Conservation (phyloP, 169 alveolate species). For the Nephromyces sp. region DNA sequence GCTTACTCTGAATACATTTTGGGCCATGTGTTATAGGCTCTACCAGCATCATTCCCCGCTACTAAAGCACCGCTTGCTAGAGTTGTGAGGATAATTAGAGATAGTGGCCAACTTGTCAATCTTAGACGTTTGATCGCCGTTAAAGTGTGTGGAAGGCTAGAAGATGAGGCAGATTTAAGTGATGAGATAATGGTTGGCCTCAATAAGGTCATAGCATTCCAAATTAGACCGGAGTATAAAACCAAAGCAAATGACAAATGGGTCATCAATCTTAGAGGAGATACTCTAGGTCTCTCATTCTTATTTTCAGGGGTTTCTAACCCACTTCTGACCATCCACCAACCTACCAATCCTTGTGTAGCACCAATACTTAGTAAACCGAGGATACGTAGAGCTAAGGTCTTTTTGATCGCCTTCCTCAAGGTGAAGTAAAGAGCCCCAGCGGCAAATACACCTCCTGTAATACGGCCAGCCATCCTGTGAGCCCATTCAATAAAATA, state of each 20-base stretch:
- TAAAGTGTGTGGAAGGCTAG: background rate
- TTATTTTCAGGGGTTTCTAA: no score
- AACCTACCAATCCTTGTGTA: conserved; percentile 30
- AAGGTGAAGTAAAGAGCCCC: conserved; percentile 59
- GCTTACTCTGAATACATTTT: conserved; percentile 29
- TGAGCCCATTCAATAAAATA: conserved; percentile 80
- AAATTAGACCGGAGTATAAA: conserved; percentile 17
- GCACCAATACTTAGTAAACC: conserved; percentile 29
- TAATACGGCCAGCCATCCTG: conserved; percentile 67
- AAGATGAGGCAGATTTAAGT: no score
- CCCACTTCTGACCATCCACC: conserved; percentile 44
- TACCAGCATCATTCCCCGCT: conserved; percentile 43
- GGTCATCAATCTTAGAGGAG: conserved; percentile 30
- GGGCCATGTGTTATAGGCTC: conserved; percentile 38
- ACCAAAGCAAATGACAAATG: conserved; percentile 24
- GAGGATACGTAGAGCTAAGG: conserved; percentile 34
- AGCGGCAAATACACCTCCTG: conserved; percentile 59
- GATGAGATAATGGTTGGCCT: no score
- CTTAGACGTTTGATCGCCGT: conserved; percentile 2
- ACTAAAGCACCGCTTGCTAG: conserved; percentile 36
- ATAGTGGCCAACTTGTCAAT: background rate
- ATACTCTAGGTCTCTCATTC: conserved; percentile 7
- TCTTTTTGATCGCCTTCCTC: conserved; percentile 49
- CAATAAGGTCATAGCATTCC: conserved; percentile 24
- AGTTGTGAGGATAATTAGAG: conserved; percentile 14